A percentile compares a stretch with the other conserved stretches of the same genome.
Conservation (phyloP, 169 alveolate genomes). For the Plasmodium inui region DNA sequence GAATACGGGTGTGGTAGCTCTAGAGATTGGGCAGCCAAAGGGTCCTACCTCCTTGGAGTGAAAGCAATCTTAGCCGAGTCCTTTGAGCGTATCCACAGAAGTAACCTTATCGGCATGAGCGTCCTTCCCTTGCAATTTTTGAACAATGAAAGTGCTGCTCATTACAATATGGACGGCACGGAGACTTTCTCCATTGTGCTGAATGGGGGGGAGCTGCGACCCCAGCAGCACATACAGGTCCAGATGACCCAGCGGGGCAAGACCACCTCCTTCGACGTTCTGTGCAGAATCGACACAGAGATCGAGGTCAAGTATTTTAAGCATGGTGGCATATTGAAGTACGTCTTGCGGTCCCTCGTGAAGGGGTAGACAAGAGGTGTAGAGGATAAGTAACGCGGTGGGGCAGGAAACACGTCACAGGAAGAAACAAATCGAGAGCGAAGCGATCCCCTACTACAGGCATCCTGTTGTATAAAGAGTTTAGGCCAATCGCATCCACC, state of each 20-base stretch:
- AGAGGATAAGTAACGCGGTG: neutral
- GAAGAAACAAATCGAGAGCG: neutral
- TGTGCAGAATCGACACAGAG: conserved; percentile 84
- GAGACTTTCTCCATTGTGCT: conserved; percentile 59
- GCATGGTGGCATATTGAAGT: conserved; percentile 93
- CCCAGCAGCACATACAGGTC: conserved; percentile 49
- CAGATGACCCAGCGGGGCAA: conserved; percentile 71
- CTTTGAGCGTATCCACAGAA: conserved; percentile 97
- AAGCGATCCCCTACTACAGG: neutral
- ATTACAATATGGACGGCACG: conserved; percentile 92
- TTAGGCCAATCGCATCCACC: neutral
- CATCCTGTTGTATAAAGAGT: neutral
- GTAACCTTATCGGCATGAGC: conserved; percentile 97
- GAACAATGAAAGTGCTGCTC: conserved; percentile 91
- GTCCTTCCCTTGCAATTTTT: conserved; percentile 94
- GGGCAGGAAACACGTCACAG: neutral
- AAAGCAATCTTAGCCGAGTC: conserved; percentile 95
- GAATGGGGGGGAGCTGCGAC: conserved; percentile 66
- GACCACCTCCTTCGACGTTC: conserved; percentile 71
- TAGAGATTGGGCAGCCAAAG: conserved; percentile 99
- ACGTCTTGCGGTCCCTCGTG: conserved; percentile 90
- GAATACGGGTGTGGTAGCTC: conserved; percentile 97
- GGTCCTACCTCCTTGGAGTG: conserved; percentile 94
- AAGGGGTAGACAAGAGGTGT: neutral
- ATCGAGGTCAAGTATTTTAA: conserved; percentile 91